A percentile compares a stretch with the other conserved stretches of the same genome.
Conservation (phyloP, 148 eudicot genomes). For the Cornus suecica region DNA sequence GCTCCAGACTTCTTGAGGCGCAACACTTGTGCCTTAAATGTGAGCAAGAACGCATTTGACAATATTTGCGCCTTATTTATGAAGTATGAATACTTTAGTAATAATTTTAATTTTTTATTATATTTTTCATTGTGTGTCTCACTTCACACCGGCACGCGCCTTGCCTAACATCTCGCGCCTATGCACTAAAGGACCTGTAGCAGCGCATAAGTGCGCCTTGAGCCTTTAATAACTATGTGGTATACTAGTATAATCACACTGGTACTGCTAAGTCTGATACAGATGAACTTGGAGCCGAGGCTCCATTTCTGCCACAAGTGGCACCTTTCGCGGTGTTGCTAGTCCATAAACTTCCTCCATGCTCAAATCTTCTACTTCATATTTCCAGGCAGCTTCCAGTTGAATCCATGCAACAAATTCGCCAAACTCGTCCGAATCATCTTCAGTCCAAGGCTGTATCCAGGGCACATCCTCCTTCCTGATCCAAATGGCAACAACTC, state of each 20-base stretch:
- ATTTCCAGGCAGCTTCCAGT: slow-evolving; percentile 23
- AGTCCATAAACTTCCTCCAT: slow-evolving; percentile 37
- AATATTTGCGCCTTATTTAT: too few relatives aligned
- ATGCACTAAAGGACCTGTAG: not conserved
- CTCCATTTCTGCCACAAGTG: slow-evolving; percentile 23
- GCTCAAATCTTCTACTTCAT: slow-evolving; percentile 24
- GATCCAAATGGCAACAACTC: slow-evolving; percentile 42
- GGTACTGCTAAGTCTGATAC: slow-evolving; percentile 17
- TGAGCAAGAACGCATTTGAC: too few relatives aligned
- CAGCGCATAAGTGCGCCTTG: not conserved
- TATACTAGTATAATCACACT: slow-evolving; percentile 3
- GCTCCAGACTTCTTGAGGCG: too few relatives aligned
- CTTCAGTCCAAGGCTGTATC: slow-evolving; percentile 31
- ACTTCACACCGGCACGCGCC: too few relatives aligned
- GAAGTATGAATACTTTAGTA: too few relatives aligned
- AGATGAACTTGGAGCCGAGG: slow-evolving; percentile 28
- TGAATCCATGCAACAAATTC: slow-evolving; percentile 33
- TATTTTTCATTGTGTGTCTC: too few relatives aligned
- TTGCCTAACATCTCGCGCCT: too few relatives aligned
- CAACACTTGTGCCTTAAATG: too few relatives aligned
- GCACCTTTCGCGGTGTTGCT: slow-evolving; percentile 22
- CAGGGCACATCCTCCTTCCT: slow-evolving; percentile 40
- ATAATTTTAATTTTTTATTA: too few relatives aligned
- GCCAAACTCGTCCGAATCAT: slow-evolving; percentile 22
- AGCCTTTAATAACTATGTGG: too few relatives aligned